Evolutionary conservation across 2,329 filamentous ascomycete genomes (phyloP), one percentile per base, ranked within the genome.

Genomic region (Paraconiothyrium brasiliense): DNA sequence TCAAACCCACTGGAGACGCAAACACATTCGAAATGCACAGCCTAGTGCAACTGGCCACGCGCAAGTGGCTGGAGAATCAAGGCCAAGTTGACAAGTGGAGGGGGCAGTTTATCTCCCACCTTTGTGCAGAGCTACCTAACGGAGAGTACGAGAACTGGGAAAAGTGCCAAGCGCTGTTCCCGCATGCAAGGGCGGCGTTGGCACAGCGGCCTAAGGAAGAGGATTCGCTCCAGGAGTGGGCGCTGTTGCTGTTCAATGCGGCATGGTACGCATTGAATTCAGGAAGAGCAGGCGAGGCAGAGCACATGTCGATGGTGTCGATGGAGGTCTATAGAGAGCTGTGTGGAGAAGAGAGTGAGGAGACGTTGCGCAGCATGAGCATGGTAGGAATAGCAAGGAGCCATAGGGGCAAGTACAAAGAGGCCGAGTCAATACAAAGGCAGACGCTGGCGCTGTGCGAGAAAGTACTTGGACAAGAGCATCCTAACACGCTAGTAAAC

Each of bases 31-130:
- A 43, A 24, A 54, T 54, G 35, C 50, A 54, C 22, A 47, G 61
- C 8, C 71, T 84, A 3, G 81, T 83, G 22, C 79, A 82, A 63
- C 62, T 82, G 30, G 69, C 68, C 4, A 70, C 57, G 22, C 63
- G 60, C 11, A 65, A 48, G 14, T 72, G 66, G 68, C 63, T 71
- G 2, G 34, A 56, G 6, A 34, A 16, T 3, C 22, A 67, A 5
- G 61, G 62, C 1, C 39, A 74, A 56, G 49, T 66, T 9, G 71
- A 80, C 32, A 54, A 24, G 30, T 80, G 74, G 66, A 74, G 69
- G 60, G 52, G 67, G 35, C 56, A 69, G 54, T 80, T 62, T 51
- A 67, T 79, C 39, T 58, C 57, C 30, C 72, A 66, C 41, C 65
- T 81, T 51, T 54, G 43, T 13, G 50, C 54, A 27, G 67, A 50